Percentiles rank a stretch among this genome's conserved stretches.
Evolutionary conservation across 148 eudicot genomes (phyloP).

Genomic region (Rhododendron williamsianum): DNA sequence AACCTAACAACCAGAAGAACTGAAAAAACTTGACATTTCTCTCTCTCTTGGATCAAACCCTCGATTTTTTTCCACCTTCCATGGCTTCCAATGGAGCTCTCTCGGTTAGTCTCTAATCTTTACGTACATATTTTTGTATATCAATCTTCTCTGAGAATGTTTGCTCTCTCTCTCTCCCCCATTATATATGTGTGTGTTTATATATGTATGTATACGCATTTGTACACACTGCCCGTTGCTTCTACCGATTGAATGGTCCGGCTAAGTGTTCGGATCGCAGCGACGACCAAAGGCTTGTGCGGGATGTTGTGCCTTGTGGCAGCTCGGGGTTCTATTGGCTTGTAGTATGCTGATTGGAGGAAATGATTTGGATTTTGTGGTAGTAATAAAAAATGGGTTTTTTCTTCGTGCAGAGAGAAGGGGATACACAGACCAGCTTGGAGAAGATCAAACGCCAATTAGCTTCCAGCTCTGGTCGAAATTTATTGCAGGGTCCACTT

Average conservation of each 20-base stretch:
- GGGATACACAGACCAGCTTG: slow-evolving; percentile 58
- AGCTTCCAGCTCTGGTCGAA: slow-evolving; percentile 76
- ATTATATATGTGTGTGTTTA: neutral
- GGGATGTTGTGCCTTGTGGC: neutral
- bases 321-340: neutral
- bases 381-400: neutral
- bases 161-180: neutral
- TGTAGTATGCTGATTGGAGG: neutral
- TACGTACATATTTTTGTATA: neutral
- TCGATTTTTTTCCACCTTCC: neutral
- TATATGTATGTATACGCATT: neutral
- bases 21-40: neutral
- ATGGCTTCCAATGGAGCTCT: slow-evolving; percentile 63
- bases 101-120: slow-evolving; percentile 21
- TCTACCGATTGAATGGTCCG: neutral
- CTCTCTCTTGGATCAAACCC: neutral
- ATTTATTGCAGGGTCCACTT: slow-evolving; percentile 86
- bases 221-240: neutral
- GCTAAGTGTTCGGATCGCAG: neutral
- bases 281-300: neutral
- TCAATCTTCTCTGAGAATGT: neutral
- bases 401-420: slow-evolving; percentile 43
- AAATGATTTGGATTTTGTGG: slow-evolving; percentile 1
- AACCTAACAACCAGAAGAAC: slow-evolving; percentile 9
- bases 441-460: slow-evolving; percentile 92